Evolutionary conservation across 2,329 filamentous ascomycete genomes (phyloP), one percentile per base, ranked within the genome.

Genomic region (Zymoseptoria ardabiliae): DNA sequence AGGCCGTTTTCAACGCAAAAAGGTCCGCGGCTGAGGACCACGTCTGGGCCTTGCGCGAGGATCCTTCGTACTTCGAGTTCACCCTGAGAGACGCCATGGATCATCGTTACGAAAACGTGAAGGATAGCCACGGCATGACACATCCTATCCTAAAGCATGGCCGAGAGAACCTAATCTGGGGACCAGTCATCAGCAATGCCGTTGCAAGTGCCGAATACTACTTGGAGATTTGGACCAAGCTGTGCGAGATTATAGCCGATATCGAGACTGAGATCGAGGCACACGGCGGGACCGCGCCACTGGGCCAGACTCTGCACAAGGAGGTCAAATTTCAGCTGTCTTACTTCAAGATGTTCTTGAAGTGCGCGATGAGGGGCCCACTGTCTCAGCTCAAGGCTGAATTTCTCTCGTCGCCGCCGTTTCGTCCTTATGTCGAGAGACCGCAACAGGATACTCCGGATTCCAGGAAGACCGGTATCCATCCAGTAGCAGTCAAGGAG

Each of bases 11-110:
- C 21, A 19, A 45, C n/a, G 60, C 60, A 2, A 56, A 52, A 55
- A 49, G 55, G 13, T 52, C 54, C 48, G 58, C 58, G n/a, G 56
- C 22, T 10, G 53, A 54, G 11, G 58, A 63, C 41, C 55, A 60
- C 28, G 2, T 60, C 8, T 63, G 61, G 61, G 55, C 55, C 22
- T 30, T 63, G 2, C 55, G 61, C 13, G 61, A 63, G 52, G 58
- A 60, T 52, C 58, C 61, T 17, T 49, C 53, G 5, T 63, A 60
- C 48, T 63, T 63, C 35, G 20, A 50, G 20, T 21, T 53, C 21
- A 49, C 30, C 13, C n/a, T 61, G 21, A 20, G 50, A 17, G 56
- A 61, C 4, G 22, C 54, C 17, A 28, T 22, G n/a, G 60, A 62
- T 7, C 60, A 62, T 56, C 51, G 54, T 8, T 50, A 57, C 20